These are phyloP conservation scores for Phytomonas sp. DNA, from an alignment of 208 protist genomes.

Conservation along the genomic window DNA sequence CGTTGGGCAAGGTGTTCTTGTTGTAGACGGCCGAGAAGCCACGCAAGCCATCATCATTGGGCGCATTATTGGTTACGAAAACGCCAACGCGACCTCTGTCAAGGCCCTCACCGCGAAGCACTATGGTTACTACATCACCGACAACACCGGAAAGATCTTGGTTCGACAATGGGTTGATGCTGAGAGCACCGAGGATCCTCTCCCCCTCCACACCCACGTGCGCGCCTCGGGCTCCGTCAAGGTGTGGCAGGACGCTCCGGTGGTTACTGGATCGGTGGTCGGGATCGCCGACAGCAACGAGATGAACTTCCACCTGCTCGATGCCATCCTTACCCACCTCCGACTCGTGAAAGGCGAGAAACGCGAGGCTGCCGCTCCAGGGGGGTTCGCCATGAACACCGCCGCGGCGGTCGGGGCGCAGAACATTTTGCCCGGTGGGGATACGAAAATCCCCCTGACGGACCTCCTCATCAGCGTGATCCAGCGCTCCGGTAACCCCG, in stretches of 20 bases:
- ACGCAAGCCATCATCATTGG: constrained; percentile 82
- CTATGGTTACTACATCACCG: constrained; percentile 76
- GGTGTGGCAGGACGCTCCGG: constrained; percentile 74
- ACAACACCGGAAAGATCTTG: constrained; percentile 75
- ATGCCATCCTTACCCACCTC: constrained; percentile 83
- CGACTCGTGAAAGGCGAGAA: constrained; percentile 64
- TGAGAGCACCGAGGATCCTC: constrained; percentile 43
- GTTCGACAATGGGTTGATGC: constrained; percentile 83
- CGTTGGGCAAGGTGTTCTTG: constrained; percentile 79
- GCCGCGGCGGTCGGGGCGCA: constrained; percentile 41
- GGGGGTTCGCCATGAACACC: constrained; percentile 44
- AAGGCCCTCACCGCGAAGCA: constrained; percentile 82
- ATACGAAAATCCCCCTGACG: constrained; percentile 60
- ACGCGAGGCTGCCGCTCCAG: constrained; percentile 13
- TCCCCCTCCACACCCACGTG: constrained; percentile 72
- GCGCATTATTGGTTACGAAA: constrained; percentile 75
- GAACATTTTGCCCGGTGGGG: constrained; percentile 66
- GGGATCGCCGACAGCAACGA: constrained; percentile 84
- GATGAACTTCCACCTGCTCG: constrained; percentile 83
- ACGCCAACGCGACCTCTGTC: constrained; percentile 21
- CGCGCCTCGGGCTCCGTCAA: constrained; percentile 82
- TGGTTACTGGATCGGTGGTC: constrained; percentile 79
- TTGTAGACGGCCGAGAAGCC: constrained; percentile 82
- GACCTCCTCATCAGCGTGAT: constrained; percentile 72
- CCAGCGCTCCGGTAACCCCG: constrained; percentile 42